A percentile compares a stretch with the other conserved stretches of the same genome.
These are phyloP conservation scores for Saccharomycopsis synnaedendra DNA, from an alignment of 805 yeast species.

Conservation along the genomic window DNA sequence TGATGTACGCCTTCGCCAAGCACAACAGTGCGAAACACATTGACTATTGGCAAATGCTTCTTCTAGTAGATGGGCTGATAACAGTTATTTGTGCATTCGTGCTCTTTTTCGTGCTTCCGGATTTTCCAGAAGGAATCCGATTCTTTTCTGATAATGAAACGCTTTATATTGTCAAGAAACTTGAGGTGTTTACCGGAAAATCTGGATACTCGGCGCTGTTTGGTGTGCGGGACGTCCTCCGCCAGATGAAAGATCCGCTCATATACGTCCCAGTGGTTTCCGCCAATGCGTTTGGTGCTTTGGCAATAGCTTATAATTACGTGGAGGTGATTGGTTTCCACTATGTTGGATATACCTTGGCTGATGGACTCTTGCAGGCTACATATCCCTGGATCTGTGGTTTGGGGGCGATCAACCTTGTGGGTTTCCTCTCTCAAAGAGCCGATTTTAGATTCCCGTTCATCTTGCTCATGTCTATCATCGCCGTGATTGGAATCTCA, in stretches of 20 bases:
- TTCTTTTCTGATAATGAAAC: constrained; percentile 30
- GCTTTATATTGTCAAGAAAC: constrained; percentile 31
- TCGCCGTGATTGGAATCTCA: constrained; percentile 38
- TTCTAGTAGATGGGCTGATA: too few relatives aligned
- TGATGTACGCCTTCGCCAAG: neutral
- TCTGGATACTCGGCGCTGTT: constrained; percentile 25
- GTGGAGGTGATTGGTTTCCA: neutral
- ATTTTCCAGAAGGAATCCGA: constrained; percentile 43
- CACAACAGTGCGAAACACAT: too few relatives aligned
- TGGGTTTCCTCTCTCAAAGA: constrained; percentile 41
- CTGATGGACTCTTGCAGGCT: neutral
- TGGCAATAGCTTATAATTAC: neutral
- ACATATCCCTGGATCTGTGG: constrained; percentile 45
- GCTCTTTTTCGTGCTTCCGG: constrained; percentile 33
- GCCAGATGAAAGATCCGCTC: constrained; percentile 2
- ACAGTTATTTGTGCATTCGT: constrained; percentile 21
- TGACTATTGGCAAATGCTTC: too few relatives aligned
- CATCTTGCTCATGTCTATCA: constrained; percentile 17
- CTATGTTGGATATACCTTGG: neutral
- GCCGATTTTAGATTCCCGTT: constrained; percentile 24
- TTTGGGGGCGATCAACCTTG: constrained; percentile 39
- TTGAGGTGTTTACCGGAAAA: constrained; percentile 29
- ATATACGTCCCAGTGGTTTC: constrained; percentile 1
- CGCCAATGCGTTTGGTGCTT: neutral
- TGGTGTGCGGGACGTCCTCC: neutral